These are phyloP conservation scores for Atkinsonella hypoxylon DNA, from an alignment of 2,329 filamentous ascomycete genomes.

Conservation along the genomic window DNA sequence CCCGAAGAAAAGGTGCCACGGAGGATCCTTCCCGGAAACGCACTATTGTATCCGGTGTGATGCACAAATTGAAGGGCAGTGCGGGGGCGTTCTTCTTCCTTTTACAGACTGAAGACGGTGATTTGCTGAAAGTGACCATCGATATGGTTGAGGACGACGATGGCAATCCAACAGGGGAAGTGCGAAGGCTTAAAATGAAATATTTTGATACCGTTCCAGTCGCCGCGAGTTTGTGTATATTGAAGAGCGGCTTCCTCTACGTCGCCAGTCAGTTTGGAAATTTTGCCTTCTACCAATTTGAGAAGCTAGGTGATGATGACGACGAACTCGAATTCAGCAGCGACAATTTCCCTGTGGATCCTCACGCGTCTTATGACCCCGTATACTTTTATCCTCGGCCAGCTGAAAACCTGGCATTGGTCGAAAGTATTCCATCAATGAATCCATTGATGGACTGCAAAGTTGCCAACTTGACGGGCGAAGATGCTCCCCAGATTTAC, in stretches of 20 bases:
- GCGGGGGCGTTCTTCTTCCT: conserved; percentile 92
- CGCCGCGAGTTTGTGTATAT: conserved; percentile 75
- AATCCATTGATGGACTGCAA: conserved; percentile 89
- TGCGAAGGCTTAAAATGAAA: conserved; percentile 78
- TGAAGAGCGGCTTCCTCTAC: conserved; percentile 93
- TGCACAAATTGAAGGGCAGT: conserved; percentile 83
- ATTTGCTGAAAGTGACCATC: conserved; percentile 91
- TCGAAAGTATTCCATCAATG: conserved; percentile 77
- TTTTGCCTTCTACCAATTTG: conserved; percentile 91
- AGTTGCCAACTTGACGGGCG: conserved; percentile 77
- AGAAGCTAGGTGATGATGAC: conserved; percentile 91
- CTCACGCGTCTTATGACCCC: conserved; percentile 57
- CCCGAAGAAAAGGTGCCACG: conserved; percentile 71
- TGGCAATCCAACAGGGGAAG: conserved; percentile 68
- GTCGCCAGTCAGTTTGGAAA: conserved; percentile 88
- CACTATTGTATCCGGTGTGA: conserved; percentile 78
- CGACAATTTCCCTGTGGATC: conserved; percentile 69
- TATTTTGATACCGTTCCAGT: conserved; percentile 96
- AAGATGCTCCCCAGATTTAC: conserved; percentile 95
- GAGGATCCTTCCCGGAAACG: conserved; percentile 90
- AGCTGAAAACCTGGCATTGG: conserved; percentile 69
- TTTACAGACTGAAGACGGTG: conserved; percentile 92
- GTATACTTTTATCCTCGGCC: conserved; percentile 76
- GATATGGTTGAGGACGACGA: conserved; percentile 78
- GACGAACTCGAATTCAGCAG: conserved; percentile 79